A percentile compares a stretch with the other conserved stretches of the same genome.
Evolutionary conservation across 208 protist genomes (phyloP).

Genomic region (Leishmania turanica): DNA sequence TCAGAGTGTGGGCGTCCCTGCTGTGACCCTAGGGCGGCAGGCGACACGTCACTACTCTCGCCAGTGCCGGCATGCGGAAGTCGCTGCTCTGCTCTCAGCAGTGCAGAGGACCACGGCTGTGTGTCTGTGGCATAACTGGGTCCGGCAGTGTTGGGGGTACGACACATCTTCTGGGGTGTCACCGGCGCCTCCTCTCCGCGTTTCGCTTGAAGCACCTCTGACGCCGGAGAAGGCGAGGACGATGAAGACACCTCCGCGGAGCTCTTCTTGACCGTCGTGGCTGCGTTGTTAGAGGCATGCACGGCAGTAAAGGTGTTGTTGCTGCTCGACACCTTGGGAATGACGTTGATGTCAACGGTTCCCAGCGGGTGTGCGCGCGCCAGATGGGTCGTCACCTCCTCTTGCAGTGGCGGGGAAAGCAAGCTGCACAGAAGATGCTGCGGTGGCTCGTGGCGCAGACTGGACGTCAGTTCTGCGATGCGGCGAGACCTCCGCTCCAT

Average conservation of each 20-base stretch:
- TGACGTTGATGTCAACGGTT: constrained; percentile 4
- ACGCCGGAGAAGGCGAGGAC: not conserved
- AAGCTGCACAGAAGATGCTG: constrained; percentile 11
- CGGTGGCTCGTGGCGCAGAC: constrained; percentile 14
- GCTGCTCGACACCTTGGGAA: not conserved
- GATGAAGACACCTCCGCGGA: not conserved
- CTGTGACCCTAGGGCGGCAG: not conserved
- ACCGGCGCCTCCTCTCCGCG: not conserved
- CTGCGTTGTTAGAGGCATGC: constrained; percentile 15
- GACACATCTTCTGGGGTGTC: not conserved
- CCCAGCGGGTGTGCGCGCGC: not conserved
- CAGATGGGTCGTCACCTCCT: not conserved
- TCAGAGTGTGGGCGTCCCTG: not conserved
- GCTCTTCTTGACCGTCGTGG: not conserved
- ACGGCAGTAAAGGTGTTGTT: constrained; percentile 19
- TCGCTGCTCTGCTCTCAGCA: constrained; percentile 20
- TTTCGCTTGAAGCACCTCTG: not conserved
- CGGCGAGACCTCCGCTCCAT: constrained; percentile 20
- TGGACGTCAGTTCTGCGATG: constrained; percentile 6
- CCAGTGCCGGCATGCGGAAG: constrained; percentile 7
- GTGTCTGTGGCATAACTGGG: constrained; percentile 11
- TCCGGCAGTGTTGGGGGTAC: not conserved
- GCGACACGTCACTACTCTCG: not conserved
- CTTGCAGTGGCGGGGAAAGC: not conserved
- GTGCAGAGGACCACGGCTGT: constrained; percentile 29